These are phyloP conservation scores for Acmispon strigosus DNA, from an alignment of 306 rosid species.

Conservation along the genomic window DNA sequence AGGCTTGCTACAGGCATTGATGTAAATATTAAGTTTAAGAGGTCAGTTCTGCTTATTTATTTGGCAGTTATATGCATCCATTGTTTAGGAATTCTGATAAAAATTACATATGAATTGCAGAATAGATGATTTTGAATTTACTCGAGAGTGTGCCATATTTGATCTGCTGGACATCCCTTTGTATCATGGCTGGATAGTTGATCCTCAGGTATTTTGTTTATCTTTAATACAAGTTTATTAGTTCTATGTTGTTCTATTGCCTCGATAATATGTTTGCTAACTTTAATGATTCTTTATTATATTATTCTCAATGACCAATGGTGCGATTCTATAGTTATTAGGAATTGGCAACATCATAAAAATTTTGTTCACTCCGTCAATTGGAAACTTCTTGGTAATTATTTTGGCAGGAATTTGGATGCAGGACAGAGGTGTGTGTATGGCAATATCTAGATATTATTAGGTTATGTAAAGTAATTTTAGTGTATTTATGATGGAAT, in stretches of 20 bases:
- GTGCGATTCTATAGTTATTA: background rate
- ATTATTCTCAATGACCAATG: background rate
- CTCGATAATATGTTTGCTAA: background rate
- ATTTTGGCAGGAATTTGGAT: background rate
- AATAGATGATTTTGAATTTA: slow-evolving; percentile 90
- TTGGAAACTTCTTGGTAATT: background rate
- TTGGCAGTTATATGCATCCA: slow-evolving; percentile 2
- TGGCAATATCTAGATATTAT: background rate
- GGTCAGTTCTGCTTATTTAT: slow-evolving; percentile 40
- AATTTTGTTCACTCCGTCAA: background rate
- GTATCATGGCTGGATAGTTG: slow-evolving; percentile 99
- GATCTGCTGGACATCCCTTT: slow-evolving; percentile 95
- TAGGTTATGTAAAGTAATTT: background rate
- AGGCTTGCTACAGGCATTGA: slow-evolving; percentile 98
- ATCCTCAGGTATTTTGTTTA: slow-evolving; percentile 61
- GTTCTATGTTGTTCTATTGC: background rate
- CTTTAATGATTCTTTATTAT: background rate
- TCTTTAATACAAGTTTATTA: slow-evolving; percentile 6
- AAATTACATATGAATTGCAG: slow-evolving; percentile 45
- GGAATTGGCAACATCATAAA: background rate
- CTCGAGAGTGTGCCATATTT: slow-evolving; percentile 95
- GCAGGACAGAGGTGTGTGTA: background rate
- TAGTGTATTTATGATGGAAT: background rate
- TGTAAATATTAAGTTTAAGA: slow-evolving; percentile 85
- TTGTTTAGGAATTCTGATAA: slow-evolving; percentile 22